A percentile compares a stretch with the other conserved stretches of the same genome.
phyloP scores from a whole-genome alignment of 1,139 yeast species.

The Kodamaea fungicola region DNA sequence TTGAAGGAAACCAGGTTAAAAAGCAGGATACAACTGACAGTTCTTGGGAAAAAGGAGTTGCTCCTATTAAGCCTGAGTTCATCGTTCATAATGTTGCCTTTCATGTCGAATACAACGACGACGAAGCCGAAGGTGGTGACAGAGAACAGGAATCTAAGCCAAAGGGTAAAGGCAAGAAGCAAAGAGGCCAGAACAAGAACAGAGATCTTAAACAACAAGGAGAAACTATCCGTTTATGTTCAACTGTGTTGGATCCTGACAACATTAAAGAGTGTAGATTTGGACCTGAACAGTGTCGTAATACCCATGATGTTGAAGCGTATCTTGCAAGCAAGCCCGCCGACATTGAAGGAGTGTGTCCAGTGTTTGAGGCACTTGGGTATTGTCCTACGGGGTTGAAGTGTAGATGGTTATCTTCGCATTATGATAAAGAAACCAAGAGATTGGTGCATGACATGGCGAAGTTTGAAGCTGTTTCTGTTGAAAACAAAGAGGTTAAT shows the following conservation, averaged over 20 bases:
- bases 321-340: slow-evolving; percentile 65
- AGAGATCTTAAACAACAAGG: slow-evolving; percentile 72
- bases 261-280: slow-evolving; percentile 51
- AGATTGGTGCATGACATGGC: slow-evolving; percentile 43
- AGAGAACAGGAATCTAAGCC: slow-evolving; percentile 29
- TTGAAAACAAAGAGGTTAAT: slow-evolving; percentile 60
- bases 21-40: slow-evolving; percentile 14
- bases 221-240: slow-evolving; percentile 67
- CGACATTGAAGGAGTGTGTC: slow-evolving; percentile 76
- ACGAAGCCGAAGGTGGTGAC: slow-evolving; percentile 47
- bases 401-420: slow-evolving; percentile 89
- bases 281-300: slow-evolving; percentile 72
- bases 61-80: slow-evolving; percentile 63
- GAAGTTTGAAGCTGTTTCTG: slow-evolving; percentile 32
- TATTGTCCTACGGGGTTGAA: slow-evolving; percentile 89
- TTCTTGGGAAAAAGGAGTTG: slow-evolving; percentile 46
- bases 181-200: slow-evolving; percentile 85
- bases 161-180: slow-evolving; percentile 42
- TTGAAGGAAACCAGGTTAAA: slow-evolving; percentile 19
- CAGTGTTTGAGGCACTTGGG: slow-evolving; percentile 78
- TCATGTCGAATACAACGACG: slow-evolving; percentile 45
- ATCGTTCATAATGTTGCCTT: slow-evolving; percentile 29
- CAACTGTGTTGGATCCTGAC: slow-evolving; percentile 54
- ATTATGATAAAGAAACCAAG: slow-evolving; percentile 50
- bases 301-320: slow-evolving; percentile 65